Evolutionary conservation across 2,329 filamentous ascomycete species (phyloP).

Genomic region (Capronia epimyces): DNA sequence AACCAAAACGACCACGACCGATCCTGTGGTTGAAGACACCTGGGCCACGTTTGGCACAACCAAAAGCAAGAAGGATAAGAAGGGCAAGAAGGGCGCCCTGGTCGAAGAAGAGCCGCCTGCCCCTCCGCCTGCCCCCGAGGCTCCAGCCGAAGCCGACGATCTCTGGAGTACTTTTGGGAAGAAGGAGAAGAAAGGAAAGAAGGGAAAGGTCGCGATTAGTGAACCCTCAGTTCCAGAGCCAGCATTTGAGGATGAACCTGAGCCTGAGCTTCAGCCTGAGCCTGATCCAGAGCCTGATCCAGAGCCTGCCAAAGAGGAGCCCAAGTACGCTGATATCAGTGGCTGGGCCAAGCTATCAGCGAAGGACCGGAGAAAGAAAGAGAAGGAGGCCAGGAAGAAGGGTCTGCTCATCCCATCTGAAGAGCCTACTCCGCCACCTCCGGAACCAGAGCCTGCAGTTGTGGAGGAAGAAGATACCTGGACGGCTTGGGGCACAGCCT

Average conservation of each 20-base stretch:
- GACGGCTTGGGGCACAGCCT: conserved; percentile 28
- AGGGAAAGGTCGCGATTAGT: conserved; percentile 26
- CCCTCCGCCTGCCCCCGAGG: conserved; percentile 22
- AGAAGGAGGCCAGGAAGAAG: conserved; percentile 44
- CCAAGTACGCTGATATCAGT: conserved; percentile 25
- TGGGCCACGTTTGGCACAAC: conserved; percentile 26
- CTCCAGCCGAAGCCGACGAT: conserved; percentile 28
- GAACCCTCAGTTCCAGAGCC: conserved; percentile 27
- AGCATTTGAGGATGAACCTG: conserved; percentile 34
- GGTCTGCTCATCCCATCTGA: conserved; percentile 25
- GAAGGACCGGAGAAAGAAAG: conserved; percentile 34
- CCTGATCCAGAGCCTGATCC: conserved; percentile 23
- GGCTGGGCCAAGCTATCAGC: conserved; percentile 33
- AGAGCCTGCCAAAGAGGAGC: conserved; percentile 22
- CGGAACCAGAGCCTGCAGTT: conserved; percentile 28
- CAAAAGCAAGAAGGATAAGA: conserved; percentile 29
- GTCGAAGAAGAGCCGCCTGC: conserved; percentile 22
- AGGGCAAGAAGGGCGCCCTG: conserved; percentile 25
- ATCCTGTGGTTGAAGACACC: conserved; percentile 29
- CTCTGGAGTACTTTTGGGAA: conserved; percentile 25
- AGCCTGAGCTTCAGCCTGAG: conserved; percentile 6
- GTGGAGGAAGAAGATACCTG: conserved; percentile 31
- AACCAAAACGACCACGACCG: conserved; percentile 23
- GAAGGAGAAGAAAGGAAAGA: conserved; percentile 29
- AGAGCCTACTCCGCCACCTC: conserved; percentile 24